phyloP scores from a whole-genome alignment of 2,329 filamentous ascomycete genomes.

The Teratosphaeria pseudoeucalypti region DNA sequence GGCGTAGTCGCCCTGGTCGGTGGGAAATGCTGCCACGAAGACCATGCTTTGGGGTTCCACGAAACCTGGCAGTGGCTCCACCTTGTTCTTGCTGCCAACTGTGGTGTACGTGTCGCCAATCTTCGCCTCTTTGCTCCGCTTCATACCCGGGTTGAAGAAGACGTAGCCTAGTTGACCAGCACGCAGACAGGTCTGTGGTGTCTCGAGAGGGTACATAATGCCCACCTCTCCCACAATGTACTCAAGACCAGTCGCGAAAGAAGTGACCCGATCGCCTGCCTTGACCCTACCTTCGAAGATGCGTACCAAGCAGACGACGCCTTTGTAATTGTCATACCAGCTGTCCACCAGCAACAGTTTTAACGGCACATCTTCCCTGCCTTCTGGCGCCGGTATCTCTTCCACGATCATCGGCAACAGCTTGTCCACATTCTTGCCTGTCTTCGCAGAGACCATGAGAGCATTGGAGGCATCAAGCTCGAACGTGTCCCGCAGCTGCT shows the following conservation, averaged over 20 bases:
- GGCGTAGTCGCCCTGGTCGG: conserved; percentile 76
- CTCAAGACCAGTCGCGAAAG: conserved; percentile 76
- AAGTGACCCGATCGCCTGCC: conserved; percentile 76
- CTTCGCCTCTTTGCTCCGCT: conserved; percentile 87
- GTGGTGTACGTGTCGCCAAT: conserved; percentile 91
- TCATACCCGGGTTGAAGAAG: conserved; percentile 98
- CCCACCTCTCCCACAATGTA: conserved; percentile 95
- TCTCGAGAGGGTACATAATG: conserved; percentile 87
- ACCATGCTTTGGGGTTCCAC: conserved; percentile 99
- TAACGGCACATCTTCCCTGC: conserved; percentile 61
- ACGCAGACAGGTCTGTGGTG: conserved; percentile 65
- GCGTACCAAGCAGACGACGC: conserved; percentile 81
- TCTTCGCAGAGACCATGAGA: conserved; percentile 82
- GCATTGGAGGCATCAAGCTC: conserved; percentile 72
- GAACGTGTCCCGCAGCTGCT: conserved; percentile 77
- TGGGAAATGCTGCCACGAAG: conserved; percentile 92
- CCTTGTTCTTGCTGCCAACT: conserved; percentile 61
- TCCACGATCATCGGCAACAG: conserved; percentile 79
- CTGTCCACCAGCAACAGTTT: conserved; percentile 87
- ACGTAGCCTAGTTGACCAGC: conserved; percentile 95
- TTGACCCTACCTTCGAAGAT: conserved; percentile 80
- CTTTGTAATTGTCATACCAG: conserved; percentile 95
- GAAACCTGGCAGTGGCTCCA: conserved; percentile 80
- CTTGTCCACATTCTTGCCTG: conserved; percentile 74
- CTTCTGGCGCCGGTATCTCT: conserved; percentile 68